phyloP scores from a whole-genome alignment of 2,329 filamentous ascomycete species.

The Ramichloridium luteum region DNA sequence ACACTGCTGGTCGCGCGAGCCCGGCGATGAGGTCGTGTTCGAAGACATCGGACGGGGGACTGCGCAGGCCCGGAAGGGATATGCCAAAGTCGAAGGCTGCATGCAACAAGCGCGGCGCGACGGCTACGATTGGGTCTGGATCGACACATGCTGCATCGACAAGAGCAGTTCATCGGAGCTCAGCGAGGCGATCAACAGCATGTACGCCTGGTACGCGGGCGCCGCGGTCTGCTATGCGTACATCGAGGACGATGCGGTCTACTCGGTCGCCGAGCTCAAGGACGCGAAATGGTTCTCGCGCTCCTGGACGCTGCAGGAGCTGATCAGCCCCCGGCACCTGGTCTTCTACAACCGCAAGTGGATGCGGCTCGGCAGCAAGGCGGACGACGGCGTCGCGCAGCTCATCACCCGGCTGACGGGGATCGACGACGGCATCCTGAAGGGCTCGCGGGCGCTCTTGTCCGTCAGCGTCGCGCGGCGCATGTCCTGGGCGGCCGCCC shows the following conservation, averaged over 20 bases:
- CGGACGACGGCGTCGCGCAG: background rate
- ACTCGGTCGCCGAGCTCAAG: background rate
- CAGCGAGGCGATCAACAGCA: constrained; percentile 14
- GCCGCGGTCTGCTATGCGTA: constrained; percentile 13
- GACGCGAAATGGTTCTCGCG: constrained; percentile 1
- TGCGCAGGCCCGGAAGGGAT: background rate
- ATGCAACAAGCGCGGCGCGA: background rate
- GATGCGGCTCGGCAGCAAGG: background rate
- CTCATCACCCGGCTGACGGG: constrained; percentile 1
- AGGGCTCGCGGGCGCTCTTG: background rate
- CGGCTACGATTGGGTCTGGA: constrained; percentile 8
- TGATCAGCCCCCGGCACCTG: background rate
- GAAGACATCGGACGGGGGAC: background rate
- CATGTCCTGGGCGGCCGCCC: constrained; percentile 12
- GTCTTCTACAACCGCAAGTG: constrained; percentile 1
- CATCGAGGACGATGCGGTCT: constrained; percentile 3
- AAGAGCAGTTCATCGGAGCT: constrained; percentile 11
- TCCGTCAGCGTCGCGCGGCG: constrained; percentile 10
- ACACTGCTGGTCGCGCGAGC: background rate
- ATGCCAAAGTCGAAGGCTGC: background rate
- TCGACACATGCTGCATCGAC: constrained; percentile 17
- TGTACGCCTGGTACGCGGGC: constrained; percentile 14
- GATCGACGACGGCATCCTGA: constrained; percentile 2
- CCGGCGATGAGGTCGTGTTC: background rate
- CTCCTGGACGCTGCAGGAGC: background rate